Base-by-base conservation (phyloP, 306 rosid species). In the Hippophae tibetana region DNA sequence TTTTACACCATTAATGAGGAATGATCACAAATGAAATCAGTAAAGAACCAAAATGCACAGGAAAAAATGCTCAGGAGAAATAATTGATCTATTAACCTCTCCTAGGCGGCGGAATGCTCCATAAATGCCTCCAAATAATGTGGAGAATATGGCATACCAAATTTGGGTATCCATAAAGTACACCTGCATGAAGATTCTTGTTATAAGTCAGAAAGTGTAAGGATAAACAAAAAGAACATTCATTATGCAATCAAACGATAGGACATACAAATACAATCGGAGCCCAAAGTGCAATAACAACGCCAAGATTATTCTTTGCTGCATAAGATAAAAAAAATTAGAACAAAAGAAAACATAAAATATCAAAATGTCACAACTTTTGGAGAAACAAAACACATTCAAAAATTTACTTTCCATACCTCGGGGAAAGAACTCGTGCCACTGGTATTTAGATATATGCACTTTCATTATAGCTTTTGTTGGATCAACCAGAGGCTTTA, bases 61-160 rank as follows among this genome's bases (percentile, higher is more conserved):
- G 14, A 2, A 5, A 69, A 48, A 71, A 18, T 52, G 38, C 38
- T 42, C 27, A 51, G 52, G 54, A 12, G 5, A 7, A 5, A 38
- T 9, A 49, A 52, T 18, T 45, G 54, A 11, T 47, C 47, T 40
- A 75, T 79, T 60, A 69, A 87, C 98, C 98, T 92, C 98, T 71
- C 98, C 98, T 4, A 92, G 86, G 61, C 96, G 96, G 10, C 98
- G 96, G 67, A 85, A 92, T 55, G 98, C 96, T 55, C 98, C 98
- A 83, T 92, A 92, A 69, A 92, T 78, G 63, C 98, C 98, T 25
- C 96, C 98, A 73, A 87, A 87, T 73, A 92, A 71, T 45, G 98
- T 92, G 9, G 96, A 92, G 81, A 85, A 92, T 76, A 92, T 92
- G 65, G 96, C 98, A 74, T 92, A 92, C 98, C 98, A 92, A 62